These are phyloP conservation scores for Epicoccum sorghinum DNA, from an alignment of 2,329 filamentous ascomycete species.

Conservation along the genomic window DNA sequence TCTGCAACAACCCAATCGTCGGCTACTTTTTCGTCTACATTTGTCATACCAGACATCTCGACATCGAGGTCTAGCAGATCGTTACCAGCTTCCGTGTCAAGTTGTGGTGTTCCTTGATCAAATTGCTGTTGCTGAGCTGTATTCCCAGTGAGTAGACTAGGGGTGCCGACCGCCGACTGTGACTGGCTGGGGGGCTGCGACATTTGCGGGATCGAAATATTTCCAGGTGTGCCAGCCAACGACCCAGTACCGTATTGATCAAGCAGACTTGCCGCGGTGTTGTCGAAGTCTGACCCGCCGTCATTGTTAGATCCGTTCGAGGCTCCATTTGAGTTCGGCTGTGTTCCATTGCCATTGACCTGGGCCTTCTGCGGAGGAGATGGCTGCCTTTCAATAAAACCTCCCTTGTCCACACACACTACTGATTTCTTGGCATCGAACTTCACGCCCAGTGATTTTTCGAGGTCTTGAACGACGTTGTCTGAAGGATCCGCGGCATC, in stretches of 20 bases:
- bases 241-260: slow-evolving; percentile 71
- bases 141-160: slow-evolving; percentile 44
- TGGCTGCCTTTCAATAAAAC: slow-evolving; percentile 65
- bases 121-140: slow-evolving; percentile 31
- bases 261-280: slow-evolving; percentile 64
- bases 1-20: slow-evolving; percentile 48
- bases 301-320: slow-evolving; percentile 41
- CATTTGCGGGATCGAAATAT: slow-evolving; percentile 62
- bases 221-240: slow-evolving; percentile 65
- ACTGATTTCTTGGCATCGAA: slow-evolving; percentile 69
- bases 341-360: slow-evolving; percentile 39
- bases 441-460: slow-evolving; percentile 71
- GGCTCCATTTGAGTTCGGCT: slow-evolving; percentile 39
- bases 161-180: slow-evolving; percentile 65
- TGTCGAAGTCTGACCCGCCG: slow-evolving; percentile 41
- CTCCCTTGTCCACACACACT: slow-evolving; percentile 77
- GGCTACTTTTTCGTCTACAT: slow-evolving; percentile 36
- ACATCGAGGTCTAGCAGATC: slow-evolving; percentile 54
- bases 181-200: slow-evolving; percentile 62
- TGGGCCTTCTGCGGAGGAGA: slow-evolving; percentile 35
- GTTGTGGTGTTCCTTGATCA: slow-evolving; percentile 30
- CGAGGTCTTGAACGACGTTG: slow-evolving; percentile 76
- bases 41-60: slow-evolving; percentile 64
- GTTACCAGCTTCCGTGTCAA: slow-evolving; percentile 34
- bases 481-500: slow-evolving; percentile 61